These are phyloP conservation scores for Endocarpon pusillum DNA, from an alignment of 495 filamentous ascomycete species.

Conservation along the genomic window DNA sequence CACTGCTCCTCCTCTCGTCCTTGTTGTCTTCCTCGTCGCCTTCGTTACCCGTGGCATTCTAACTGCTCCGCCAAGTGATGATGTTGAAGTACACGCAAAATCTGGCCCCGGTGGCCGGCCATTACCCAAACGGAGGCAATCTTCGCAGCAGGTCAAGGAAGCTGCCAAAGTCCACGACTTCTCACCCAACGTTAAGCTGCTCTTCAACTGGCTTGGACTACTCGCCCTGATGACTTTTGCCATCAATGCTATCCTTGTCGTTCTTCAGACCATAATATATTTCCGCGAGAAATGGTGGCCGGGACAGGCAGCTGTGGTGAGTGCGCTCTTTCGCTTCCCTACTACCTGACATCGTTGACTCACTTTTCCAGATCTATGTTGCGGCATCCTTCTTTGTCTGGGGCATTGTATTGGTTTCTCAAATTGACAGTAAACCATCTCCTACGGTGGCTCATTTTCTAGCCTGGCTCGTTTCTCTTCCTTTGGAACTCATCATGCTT, in stretches of 20 bases:
- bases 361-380: conserved; percentile 54
- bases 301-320: conserved; percentile 66
- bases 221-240: conserved; percentile 53
- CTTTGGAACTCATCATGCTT: conserved; percentile 53
- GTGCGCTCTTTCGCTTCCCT: conserved; percentile 16
- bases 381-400: conserved; percentile 64
- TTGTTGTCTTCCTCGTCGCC: conserved; percentile 47
- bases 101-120: conserved; percentile 69
- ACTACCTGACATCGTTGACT: conserved; percentile 9
- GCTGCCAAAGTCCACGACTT: conserved; percentile 27
- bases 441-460: conserved; percentile 56
- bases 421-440: conserved; percentile 60
- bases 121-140: conserved; percentile 35
- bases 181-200: conserved; percentile 37
- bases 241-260: conserved; percentile 55
- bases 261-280: conserved; percentile 52
- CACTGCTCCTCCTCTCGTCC: conserved; percentile 46
- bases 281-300: conserved; percentile 75
- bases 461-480: conserved; percentile 51
- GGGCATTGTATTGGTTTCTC: conserved; percentile 53
- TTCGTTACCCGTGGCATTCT: conserved; percentile 46
- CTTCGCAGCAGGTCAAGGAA: conserved; percentile 10
- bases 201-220: conserved; percentile 60
- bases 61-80: conserved; percentile 27
- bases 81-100: conserved; percentile 15